Percentiles rank a stretch among this genome's conserved stretches.
These are phyloP conservation scores for Cochlearia excelsa DNA, from an alignment of 345 rosid genomes.

Conservation along the genomic window DNA sequence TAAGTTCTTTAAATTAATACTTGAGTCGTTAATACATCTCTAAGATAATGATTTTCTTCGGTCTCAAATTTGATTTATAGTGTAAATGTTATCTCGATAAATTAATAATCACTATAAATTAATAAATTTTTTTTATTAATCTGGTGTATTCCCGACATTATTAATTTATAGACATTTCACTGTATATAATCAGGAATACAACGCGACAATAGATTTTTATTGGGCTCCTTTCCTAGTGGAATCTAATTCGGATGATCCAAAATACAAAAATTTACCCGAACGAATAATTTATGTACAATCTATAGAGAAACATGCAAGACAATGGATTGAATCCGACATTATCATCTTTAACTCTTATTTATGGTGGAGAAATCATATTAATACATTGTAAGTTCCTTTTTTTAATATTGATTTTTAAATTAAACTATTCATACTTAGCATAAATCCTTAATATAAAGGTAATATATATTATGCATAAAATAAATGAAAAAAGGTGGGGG, in stretches of 20 bases:
- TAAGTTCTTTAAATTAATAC: too few relatives aligned
- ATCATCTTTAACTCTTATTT: conserved; percentile 81
- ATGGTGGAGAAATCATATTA: conserved; percentile 88
- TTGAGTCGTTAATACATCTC: too few relatives aligned
- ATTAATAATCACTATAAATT: too few relatives aligned
- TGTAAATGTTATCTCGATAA: too few relatives aligned
- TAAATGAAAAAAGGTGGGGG: conserved; percentile 54
- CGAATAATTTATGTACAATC: conserved; percentile 71
- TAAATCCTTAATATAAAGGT: too few relatives aligned
- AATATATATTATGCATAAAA: too few relatives aligned
- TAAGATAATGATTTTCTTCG: too few relatives aligned
- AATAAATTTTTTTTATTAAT: too few relatives aligned
- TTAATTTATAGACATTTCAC: too few relatives aligned
- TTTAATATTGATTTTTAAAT: background rate
- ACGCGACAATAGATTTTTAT: conserved; percentile 46
- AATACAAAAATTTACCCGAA: conserved; percentile 64
- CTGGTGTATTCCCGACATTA: too few relatives aligned
- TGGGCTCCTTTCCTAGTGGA: conserved; percentile 61
- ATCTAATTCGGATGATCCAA: conserved; percentile 89
- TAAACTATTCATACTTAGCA: too few relatives aligned
- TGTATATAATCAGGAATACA: conserved; percentile 52
- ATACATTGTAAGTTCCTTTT: conserved; percentile 60
- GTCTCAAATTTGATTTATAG: too few relatives aligned
- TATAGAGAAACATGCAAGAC: conserved; percentile 73
- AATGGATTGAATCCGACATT: conserved; percentile 74